Percentiles rank a stretch among this genome's conserved stretches.
These are phyloP conservation scores for Trichothecium roseum DNA, from an alignment of 2,329 filamentous ascomycete genomes.

Conservation along the genomic window DNA sequence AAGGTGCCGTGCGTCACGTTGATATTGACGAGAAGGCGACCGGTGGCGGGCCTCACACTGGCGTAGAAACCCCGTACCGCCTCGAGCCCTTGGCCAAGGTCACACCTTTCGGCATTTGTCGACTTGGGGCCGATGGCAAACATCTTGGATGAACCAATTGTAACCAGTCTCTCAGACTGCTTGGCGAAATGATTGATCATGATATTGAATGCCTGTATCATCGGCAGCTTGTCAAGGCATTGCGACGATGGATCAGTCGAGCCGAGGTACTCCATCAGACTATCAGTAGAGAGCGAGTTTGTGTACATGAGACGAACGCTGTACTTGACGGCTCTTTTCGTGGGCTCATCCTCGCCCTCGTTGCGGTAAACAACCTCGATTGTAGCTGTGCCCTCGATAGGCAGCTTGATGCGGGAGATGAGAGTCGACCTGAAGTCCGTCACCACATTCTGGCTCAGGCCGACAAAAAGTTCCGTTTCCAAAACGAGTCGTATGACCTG, in stretches of 20 bases:
- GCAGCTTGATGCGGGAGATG: constrained; percentile 14
- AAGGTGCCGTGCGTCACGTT: constrained; percentile 24
- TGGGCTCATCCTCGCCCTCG: constrained; percentile 18
- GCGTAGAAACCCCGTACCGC: constrained; percentile 23
- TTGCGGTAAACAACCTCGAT: constrained; percentile 13
- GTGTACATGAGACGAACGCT: constrained; percentile 12
- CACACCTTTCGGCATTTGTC: constrained; percentile 3
- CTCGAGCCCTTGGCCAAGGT: constrained; percentile 16
- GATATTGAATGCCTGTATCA: constrained; percentile 11
- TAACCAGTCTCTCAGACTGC: constrained; percentile 10
- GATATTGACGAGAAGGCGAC: constrained; percentile 23
- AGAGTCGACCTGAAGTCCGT: constrained; percentile 23
- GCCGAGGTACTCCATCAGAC: constrained; percentile 15
- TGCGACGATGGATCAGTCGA: constrained; percentile 11
- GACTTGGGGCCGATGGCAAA: constrained; percentile 10
- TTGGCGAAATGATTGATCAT: constrained; percentile 21
- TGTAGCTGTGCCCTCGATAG: constrained; percentile 2
- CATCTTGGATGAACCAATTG: constrained; percentile 18
- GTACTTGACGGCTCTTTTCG: constrained; percentile 8
- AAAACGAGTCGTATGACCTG: constrained; percentile 12
- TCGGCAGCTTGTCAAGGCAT: constrained; percentile 14
- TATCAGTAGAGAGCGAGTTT: constrained; percentile 12
- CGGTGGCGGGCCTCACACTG: constrained; percentile 20
- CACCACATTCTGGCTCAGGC: constrained; percentile 11
- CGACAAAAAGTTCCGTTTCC: constrained; percentile 9